Base-by-base conservation (phyloP, 169 alveolate genomes). In the Plasmodium ovale region DNA sequence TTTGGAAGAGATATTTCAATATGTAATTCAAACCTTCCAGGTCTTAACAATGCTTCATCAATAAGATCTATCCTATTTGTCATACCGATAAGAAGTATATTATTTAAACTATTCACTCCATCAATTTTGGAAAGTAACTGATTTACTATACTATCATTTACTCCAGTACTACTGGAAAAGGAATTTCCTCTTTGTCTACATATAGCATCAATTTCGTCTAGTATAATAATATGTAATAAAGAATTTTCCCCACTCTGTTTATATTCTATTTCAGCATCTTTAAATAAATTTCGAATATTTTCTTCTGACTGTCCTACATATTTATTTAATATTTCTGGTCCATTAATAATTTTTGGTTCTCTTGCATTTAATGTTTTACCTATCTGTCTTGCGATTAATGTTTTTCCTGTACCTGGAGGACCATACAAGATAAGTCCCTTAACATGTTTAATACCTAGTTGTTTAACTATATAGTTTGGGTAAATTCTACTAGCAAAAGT, bases 331-430 rank as follows among this genome's bases (percentile, higher is more conserved):
- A 98, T 95, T 92, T 96, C 98, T 1, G 98, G 98, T 3, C 98
- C 98, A 72, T 94, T 96, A 12, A 96, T 97, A 21, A 95, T 92
- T 92, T 97, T 97, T 14, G 99, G 99, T 71, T 98, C 98, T 23
- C 97, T 94, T 21, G 99, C 98, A 67, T 97, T 97, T 31, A 99
- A 92, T 19, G 98, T 98, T 87, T 97, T 96, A n/a, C 99, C 99
- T 42, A 99, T 95, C 87, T 98, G 98, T 82, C 99, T 94, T 27
- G 99, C 99, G n/a, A 99, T 98, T 71, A 98, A 94, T 0, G 99
- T 99, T 94, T 99, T 99, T 21, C 99, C 99, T 6, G 99, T 98
- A 25, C 99, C 99, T 0, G 99, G 99, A 1, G 99, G 99, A 0
- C 99, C 99, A 92, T 97, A 97, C 47, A 99, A 94, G 64, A 99